phyloP scores from a whole-genome alignment of 2,329 filamentous ascomycete species.

The Aspergillus sp. region DNA sequence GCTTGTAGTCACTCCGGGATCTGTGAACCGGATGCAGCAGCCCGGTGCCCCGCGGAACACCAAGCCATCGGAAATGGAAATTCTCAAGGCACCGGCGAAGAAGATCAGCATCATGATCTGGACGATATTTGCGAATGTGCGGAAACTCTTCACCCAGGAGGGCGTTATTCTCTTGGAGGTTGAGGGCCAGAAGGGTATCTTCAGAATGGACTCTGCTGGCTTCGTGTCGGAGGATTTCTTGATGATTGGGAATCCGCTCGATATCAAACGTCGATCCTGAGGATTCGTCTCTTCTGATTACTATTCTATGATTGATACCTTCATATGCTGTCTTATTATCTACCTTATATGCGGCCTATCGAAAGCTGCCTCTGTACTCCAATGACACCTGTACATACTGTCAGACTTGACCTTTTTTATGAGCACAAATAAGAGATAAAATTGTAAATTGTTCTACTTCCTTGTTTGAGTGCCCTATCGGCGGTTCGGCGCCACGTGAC shows the following conservation, averaged over 20 bases:
- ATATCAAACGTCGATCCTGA: background rate
- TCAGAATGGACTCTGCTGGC: conserved; percentile 34
- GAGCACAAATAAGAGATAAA: too few species aligned
- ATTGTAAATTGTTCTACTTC: background rate
- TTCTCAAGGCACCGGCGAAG: conserved; percentile 29
- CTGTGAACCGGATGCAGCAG: conserved; percentile 14
- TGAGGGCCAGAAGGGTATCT: conserved; percentile 27
- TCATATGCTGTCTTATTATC: background rate
- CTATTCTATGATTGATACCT: background rate
- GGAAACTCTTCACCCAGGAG: conserved; percentile 35
- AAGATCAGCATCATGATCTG: conserved; percentile 24
- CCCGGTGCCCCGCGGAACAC: conserved; percentile 10
- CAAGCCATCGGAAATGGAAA: conserved; percentile 13
- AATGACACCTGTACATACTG: background rate
- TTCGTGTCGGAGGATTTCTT: conserved; percentile 30
- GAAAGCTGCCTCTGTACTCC: background rate
- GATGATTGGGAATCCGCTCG: conserved; percentile 24
- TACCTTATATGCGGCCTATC: background rate
- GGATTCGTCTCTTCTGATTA: background rate
- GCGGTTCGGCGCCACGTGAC: conserved; percentile 18
- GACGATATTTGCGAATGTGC: conserved; percentile 27
- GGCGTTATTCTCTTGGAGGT: conserved; percentile 34
- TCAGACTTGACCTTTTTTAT: too few species aligned
- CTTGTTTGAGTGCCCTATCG: background rate
- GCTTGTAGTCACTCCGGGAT: conserved; percentile 23